Evolutionary conservation across 2,329 filamentous ascomycete species (phyloP).

Genomic region (Nannizziopsis arthrosporioides): DNA sequence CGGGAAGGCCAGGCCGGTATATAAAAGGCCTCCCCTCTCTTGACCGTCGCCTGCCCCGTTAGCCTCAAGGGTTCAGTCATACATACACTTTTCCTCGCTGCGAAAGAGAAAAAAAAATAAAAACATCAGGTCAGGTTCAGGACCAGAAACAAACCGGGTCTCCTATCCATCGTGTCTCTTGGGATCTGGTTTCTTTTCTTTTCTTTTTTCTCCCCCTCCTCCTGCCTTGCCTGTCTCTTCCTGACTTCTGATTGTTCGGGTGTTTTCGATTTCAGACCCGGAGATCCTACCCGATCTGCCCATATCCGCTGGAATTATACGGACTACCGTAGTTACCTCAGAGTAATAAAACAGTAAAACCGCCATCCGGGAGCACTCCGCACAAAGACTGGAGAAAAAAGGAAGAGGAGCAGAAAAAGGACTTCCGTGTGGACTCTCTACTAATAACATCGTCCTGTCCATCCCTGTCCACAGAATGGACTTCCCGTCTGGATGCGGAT

Average conservation of each 20-base stretch:
- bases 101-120: too few relatives aligned
- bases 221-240: too few relatives aligned
- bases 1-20: slow-evolving; percentile 3
- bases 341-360: too few relatives aligned
- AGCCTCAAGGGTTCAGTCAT: slow-evolving; percentile 8
- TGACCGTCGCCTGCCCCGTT: slow-evolving; percentile 3
- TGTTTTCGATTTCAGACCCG: slow-evolving; percentile 7
- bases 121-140: background rate
- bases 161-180: background rate
- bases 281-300: slow-evolving; percentile 3
- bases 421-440: background rate
- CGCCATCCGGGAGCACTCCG: background rate
- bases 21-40: slow-evolving; percentile 15
- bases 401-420: background rate
- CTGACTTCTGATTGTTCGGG: background rate
- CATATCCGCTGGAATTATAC: background rate
- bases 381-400: background rate
- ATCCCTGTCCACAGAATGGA: slow-evolving; percentile 9
- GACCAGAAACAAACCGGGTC: slow-evolving; percentile 6
- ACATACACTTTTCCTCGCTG: slow-evolving; percentile 1
- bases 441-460: slow-evolving; percentile 1
- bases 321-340: too few relatives aligned
- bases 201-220: background rate
- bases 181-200: slow-evolving; percentile 1
- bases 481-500: slow-evolving; percentile 8